Base-by-base conservation (phyloP, 1,139 yeast genomes). In the Suhomyces ambrosiae region DNA sequence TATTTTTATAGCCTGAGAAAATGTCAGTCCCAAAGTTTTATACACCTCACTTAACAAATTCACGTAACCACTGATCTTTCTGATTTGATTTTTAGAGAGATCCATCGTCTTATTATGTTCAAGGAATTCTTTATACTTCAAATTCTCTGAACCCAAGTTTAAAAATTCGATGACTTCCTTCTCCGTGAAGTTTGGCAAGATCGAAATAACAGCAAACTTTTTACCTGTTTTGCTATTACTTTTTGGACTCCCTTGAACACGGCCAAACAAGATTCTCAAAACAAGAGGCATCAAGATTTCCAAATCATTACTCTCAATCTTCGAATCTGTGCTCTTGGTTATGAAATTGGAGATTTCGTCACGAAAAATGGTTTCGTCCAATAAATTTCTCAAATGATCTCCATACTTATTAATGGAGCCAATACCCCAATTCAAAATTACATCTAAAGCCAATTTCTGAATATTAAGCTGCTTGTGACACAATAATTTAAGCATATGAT, bases 281-380 rank as follows among this genome's bases (percentile, higher is more conserved):
- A 89, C 75, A 31, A 86, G 58, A 1, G 95, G 94, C 76, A 89
- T 76, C 5, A 92, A 70, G 0, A 48, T 59, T 1, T 60, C 65
- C 14, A 75, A 66, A 54, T 90, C 97, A 6, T 68, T 70, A 10
- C 68, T 71, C 47, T 85, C 89, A 35, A 89, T 71, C 2, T 65
- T 61, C 3, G 77, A 65, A 7, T 71, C 71, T n/a, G 75, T 68
- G n/a, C 73, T 79, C 23, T 48, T 47, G 5, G 76, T 65, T 24
- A 87, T 65, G 32, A 92, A 72, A 23, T 75, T 77, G 22, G 86
- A 68, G 23, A 90, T 65, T 59, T 90, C 97, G 58, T 94, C 98
- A 43, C 88, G 79, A 63, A 88, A 90, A 16, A 83, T 68, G 2
- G 87, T 77, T 46, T 89, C 96, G 56, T 90, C 96, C 21, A 92